Evolutionary conservation across 768 basidiomycete genomes (phyloP).

Genomic region (Lactarius hengduanensis): DNA sequence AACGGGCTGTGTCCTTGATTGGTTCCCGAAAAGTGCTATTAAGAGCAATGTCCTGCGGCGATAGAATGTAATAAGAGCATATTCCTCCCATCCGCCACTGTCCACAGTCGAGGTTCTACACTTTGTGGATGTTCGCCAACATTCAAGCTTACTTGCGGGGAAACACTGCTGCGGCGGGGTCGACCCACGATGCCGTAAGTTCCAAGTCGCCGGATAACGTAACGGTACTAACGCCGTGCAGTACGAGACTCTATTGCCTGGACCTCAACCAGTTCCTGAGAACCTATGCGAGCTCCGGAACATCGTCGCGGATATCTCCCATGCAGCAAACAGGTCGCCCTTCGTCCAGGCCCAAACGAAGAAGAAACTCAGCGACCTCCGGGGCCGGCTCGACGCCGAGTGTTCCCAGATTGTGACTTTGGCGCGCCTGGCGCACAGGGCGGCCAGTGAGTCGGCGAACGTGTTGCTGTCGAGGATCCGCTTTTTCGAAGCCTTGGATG

Average conservation of each 20-base stretch:
- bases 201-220: neutral
- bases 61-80: neutral
- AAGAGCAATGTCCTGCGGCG: neutral
- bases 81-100: neutral
- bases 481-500: conserved; percentile 8
- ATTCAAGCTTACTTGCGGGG: neutral
- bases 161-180: neutral
- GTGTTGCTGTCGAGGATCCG: conserved; percentile 18
- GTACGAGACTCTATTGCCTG: neutral
- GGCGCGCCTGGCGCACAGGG: conserved; percentile 5
- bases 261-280: conserved; percentile 10
- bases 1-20: conserved; percentile 1
- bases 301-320: conserved; percentile 5
- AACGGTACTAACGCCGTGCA: neutral
- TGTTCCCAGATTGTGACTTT: neutral
- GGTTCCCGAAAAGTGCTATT: neutral
- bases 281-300: conserved; percentile 7
- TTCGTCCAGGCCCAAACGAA: neutral
- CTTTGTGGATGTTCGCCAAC: neutral
- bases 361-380: conserved; percentile 1
- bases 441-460: neutral
- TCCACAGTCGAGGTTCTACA: neutral
- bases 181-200: neutral
- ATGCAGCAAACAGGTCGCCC: neutral
- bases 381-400: conserved; percentile 16